Percentiles rank a stretch among this genome's conserved stretches.
Evolutionary conservation across 2,329 filamentous ascomycete genomes (phyloP).

Genomic region (Trichoderma afroharzianum): DNA sequence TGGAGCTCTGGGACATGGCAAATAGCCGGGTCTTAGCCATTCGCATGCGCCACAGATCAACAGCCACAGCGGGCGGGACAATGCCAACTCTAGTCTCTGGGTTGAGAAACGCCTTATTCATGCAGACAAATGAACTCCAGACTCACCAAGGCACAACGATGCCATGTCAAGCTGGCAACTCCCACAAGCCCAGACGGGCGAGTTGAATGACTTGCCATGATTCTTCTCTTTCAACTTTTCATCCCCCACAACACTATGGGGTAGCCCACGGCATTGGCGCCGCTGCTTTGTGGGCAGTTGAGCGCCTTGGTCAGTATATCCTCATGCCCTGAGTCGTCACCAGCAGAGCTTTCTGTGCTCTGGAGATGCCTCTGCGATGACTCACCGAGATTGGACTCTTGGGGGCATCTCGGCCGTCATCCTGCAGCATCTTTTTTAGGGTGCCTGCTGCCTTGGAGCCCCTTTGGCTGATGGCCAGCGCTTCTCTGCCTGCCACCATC

Average conservation of each 20-base stretch:
- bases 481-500: slow-evolving; percentile 12
- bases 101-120: slow-evolving; percentile 4
- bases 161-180: background rate
- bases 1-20: background rate
- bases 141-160: slow-evolving; percentile 6
- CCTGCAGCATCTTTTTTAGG: background rate
- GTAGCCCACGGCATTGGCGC: background rate
- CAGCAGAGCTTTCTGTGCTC: background rate
- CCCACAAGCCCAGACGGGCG: background rate
- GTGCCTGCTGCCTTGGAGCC: background rate
- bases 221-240: background rate
- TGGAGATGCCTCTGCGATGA: background rate
- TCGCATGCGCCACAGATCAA: background rate
- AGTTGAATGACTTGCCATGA: background rate
- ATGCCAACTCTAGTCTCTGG: slow-evolving; percentile 20
- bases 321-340: background rate
- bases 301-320: slow-evolving; percentile 10
- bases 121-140: slow-evolving; percentile 11
- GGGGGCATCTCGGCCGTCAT: background rate
- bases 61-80: slow-evolving; percentile 26
- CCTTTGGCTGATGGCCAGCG: background rate
- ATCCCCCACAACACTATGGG: background rate
- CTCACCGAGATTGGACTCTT: background rate
- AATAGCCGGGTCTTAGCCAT: slow-evolving; percentile 13
- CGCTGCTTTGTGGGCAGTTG: background rate